Conservation (phyloP, 352 stramenopile genomes). For the Phytophthora foliorum region DNA sequence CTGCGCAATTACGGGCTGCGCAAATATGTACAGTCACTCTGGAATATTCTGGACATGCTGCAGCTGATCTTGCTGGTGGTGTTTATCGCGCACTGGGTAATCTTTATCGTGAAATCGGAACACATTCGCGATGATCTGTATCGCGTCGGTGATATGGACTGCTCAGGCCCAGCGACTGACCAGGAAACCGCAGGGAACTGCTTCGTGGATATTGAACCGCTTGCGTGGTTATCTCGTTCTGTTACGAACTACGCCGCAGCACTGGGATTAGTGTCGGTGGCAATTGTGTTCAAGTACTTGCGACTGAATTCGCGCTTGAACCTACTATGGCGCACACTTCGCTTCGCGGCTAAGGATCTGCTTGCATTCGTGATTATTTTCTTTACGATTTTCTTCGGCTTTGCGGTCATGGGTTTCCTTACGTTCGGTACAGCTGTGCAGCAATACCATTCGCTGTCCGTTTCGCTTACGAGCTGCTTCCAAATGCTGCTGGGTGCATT, state of each 20-base stretch:
- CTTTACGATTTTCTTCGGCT: conserved; percentile 84
- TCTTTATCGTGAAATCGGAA: conserved; percentile 64
- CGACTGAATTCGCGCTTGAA: conserved; percentile 80
- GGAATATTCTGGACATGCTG: conserved; percentile 81
- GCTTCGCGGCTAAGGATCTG: conserved; percentile 78
- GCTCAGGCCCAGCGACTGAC: conserved; percentile 50
- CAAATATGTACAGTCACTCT: conserved; percentile 82
- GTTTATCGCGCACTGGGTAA: conserved; percentile 69
- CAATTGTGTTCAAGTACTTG: conserved; percentile 89
- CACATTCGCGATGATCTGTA: conserved; percentile 61
- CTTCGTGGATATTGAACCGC: conserved; percentile 65
- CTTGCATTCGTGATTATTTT: conserved; percentile 85
- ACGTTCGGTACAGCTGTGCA: conserved; percentile 73
- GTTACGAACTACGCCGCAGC: conserved; percentile 70
- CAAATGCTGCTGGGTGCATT: conserved; percentile 87
- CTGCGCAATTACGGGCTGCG: conserved; percentile 55
- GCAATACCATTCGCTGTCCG: conserved; percentile 76
- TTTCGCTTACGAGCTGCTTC: conserved; percentile 81
- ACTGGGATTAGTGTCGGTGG: conserved; percentile 72
- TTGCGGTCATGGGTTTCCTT: conserved; percentile 83
- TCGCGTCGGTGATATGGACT: conserved; percentile 62
- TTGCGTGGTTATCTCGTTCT: conserved; percentile 58
- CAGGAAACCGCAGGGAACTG: conserved; percentile 56
- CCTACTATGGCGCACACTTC: conserved; percentile 82
- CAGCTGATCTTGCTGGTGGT: conserved; percentile 76